phyloP scores from a whole-genome alignment of 139 green algal genomes.

The Closterium sp. region DNA sequence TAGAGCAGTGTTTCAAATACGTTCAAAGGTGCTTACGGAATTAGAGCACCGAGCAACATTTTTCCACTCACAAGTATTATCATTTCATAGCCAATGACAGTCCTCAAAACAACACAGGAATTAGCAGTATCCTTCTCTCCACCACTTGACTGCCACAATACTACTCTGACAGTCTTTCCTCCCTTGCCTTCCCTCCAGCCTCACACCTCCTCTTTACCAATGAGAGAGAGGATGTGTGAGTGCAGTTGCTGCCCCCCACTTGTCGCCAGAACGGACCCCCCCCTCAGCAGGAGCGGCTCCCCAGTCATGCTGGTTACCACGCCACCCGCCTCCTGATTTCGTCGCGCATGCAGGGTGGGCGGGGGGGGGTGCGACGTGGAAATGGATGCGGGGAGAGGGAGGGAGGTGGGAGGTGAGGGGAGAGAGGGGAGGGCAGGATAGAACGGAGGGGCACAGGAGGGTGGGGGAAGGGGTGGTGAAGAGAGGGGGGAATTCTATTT shows the following conservation, averaged over 20 bases:
- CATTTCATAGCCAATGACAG: too few species aligned
- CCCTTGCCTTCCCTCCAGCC: not conserved
- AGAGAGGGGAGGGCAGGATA: not conserved
- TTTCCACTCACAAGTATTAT: too few species aligned
- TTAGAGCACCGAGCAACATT: too few species aligned
- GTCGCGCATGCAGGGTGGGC: too few species aligned
- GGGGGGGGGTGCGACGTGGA: too few species aligned
- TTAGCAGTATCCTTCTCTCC: too few species aligned
- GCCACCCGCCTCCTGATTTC: slow-evolving; percentile 34
- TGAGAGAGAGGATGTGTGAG: slow-evolving; percentile 19
- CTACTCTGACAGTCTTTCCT: too few species aligned
- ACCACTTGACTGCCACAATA: too few species aligned
- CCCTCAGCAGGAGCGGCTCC: not conserved
- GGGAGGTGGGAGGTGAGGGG: not conserved
- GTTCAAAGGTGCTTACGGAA: too few species aligned
- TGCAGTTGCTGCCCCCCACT: slow-evolving; percentile 23
- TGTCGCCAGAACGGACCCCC: slow-evolving; percentile 22
- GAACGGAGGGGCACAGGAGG: not conserved
- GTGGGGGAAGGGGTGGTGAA: not conserved
- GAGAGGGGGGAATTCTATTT: not conserved
- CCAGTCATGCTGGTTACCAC: slow-evolving; percentile 25
- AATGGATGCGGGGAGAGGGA: not conserved
- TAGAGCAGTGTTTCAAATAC: too few species aligned
- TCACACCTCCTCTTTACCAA: slow-evolving; percentile 7
- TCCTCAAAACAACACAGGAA: too few species aligned